Evolutionary conservation across 169 alveolate species (phyloP), one percentile per base, ranked within the genome.

Genomic region (Theileria orientalis): DNA sequence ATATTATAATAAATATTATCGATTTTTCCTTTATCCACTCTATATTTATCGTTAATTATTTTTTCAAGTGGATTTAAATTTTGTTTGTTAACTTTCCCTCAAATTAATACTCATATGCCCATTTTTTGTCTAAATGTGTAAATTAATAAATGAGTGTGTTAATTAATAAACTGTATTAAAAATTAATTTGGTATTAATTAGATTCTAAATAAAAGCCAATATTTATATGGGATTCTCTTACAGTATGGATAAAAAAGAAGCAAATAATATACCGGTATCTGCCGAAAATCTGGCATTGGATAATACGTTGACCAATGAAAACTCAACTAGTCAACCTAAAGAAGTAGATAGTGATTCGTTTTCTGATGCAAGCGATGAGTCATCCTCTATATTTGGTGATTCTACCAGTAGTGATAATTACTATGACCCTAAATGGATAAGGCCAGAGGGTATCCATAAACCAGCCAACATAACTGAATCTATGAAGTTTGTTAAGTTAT

Each of bases 401-500:
- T 27, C 76, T 11, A 7, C 77, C 47, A 37, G 83, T 40, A 23
- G 19, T 49, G 54, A 35, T 7, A 77, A 79, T 21, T n/a, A 5
- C 21, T 32, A 33, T 32, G 76, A 57, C 33, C 40, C 76, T 1
- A 79, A 59, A 40, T 71, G 59, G 70, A 64, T 79, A 37, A 19
- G 87, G 27, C 66, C 49, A 30, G 61, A 74, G 42, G 46, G 63
- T 13, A 74, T 33, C 59, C 62, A 66, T 37, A 40, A 40, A 40
- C 29, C 72, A 0, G 59, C 67, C 37, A 74, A 66, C 60, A 82
- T 82, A 30, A 74, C 89, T 0, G 89, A 82, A 30, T 76, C 59
- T 8, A 47, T 82, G 44, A 49, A 87, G n/a, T 82, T 89, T 25
- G 89, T 72, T 35, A 85, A 82, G 56, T 68, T 71, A 32, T 57